phyloP scores from a whole-genome alignment of 2,329 filamentous ascomycete genomes.

The Cladosporium sp. region DNA sequence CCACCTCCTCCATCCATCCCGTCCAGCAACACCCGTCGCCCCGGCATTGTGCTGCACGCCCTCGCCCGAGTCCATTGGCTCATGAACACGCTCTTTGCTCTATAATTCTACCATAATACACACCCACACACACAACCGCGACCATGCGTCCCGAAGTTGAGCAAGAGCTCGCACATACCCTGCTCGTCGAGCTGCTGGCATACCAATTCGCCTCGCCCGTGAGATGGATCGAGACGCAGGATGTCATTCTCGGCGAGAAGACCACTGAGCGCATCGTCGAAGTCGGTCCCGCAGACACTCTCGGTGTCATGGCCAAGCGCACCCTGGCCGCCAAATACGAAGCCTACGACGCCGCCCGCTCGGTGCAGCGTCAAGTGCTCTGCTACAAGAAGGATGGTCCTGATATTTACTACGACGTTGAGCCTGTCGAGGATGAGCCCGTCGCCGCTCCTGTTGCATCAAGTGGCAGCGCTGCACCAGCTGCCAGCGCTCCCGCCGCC shows the following conservation, averaged over 20 bases:
- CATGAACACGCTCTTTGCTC: slow-evolving; percentile 19
- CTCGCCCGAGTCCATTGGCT: slow-evolving; percentile 3
- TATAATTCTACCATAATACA: slow-evolving; percentile 18
- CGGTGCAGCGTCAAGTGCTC: slow-evolving; percentile 92
- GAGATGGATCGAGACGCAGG: slow-evolving; percentile 99
- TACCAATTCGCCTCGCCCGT: slow-evolving; percentile 99
- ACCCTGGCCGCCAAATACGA: slow-evolving; percentile 97
- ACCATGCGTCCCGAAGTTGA: slow-evolving; percentile 95
- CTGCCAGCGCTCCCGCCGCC: slow-evolving; percentile 47
- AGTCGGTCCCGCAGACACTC: slow-evolving; percentile 91
- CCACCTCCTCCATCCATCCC: slow-evolving; percentile 13
- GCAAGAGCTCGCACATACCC: slow-evolving; percentile 97
- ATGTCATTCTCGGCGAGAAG: slow-evolving; percentile 97
- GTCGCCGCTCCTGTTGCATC: slow-evolving; percentile 46
- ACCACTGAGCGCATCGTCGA: slow-evolving; percentile 96
- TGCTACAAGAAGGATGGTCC: slow-evolving; percentile 99
- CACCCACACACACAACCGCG: slow-evolving; percentile 23
- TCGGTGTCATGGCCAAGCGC: slow-evolving; percentile 95
- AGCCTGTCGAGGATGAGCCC: slow-evolving; percentile 87
- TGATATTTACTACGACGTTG: slow-evolving; percentile 98
- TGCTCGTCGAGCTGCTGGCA: slow-evolving; percentile 96
- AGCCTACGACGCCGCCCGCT: slow-evolving; percentile 95
- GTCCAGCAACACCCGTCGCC: neutral
- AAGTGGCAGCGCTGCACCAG: slow-evolving; percentile 41
- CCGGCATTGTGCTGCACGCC: neutral